Conservation (phyloP, 768 basidiomycete genomes). For the Tulasnella sp. region DNA sequence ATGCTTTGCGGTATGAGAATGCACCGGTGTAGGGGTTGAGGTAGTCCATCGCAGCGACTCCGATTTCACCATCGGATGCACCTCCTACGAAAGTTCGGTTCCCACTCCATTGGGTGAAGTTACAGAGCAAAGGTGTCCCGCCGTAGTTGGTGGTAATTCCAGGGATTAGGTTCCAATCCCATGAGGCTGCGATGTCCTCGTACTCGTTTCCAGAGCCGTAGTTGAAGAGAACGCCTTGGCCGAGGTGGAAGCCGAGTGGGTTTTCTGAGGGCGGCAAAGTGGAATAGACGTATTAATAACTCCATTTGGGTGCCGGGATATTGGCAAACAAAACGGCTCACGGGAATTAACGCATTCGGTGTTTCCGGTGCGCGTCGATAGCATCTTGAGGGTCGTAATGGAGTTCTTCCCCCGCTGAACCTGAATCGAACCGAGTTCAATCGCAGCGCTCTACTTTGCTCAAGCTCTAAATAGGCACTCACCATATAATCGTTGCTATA, state of each 20-base stretch:
- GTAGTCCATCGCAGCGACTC: conserved; percentile 57
- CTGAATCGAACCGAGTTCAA: conserved; percentile 30
- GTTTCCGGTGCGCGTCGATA: conserved; percentile 49
- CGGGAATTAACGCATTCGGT: conserved; percentile 52
- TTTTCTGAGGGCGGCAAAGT: conserved; percentile 34
- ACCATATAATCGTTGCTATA: conserved; percentile 66
- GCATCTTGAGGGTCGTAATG: conserved; percentile 56
- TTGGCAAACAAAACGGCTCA: background rate
- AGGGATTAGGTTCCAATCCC: conserved; percentile 75
- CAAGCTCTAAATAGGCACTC: background rate
- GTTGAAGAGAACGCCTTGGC: conserved; percentile 57
- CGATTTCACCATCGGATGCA: conserved; percentile 47
- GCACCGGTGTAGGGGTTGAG: conserved; percentile 51
- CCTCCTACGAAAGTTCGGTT: conserved; percentile 58
- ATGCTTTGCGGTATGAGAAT: conserved; percentile 58
- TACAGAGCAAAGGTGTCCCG: conserved; percentile 47
- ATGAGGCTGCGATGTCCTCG: conserved; percentile 60
- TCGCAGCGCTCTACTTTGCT: background rate
- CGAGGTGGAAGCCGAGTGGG: conserved; percentile 59
- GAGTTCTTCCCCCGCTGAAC: conserved; percentile 55
- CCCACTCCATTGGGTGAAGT: conserved; percentile 38
- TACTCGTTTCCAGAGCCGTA: conserved; percentile 62
- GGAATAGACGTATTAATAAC: background rate
- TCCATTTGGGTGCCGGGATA: background rate
- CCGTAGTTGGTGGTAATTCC: conserved; percentile 61